These are phyloP conservation scores for sunflower (Helianthus annuus) DNA, from an alignment of 129 eudicot species.

Conservation along the genomic window HanXRQr2.0-SUNRISE NC_035446.2:24931335-24931834, in stretches of 20 bases:
- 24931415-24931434: constrained; percentile 80
- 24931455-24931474: constrained; percentile 82
- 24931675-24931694: not conserved
- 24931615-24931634: no score
- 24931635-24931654: not conserved
- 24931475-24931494: constrained; percentile 82
- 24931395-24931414: constrained; percentile 68
- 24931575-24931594: not conserved
- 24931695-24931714: not conserved
- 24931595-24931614: not conserved
- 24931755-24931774: not conserved
- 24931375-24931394: not conserved
- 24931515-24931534: constrained; percentile 32
- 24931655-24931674: not conserved
- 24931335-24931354: constrained; percentile 9
- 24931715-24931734: not conserved
- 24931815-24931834: not conserved
- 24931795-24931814: not conserved
- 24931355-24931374: constrained; percentile 2
- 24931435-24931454: constrained; percentile 87
- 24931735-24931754: not conserved
- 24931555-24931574: not conserved
- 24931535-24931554: not conserved
- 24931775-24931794: not conserved
- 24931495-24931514: constrained; percentile 75